phyloP scores from a whole-genome alignment of 2,329 filamentous ascomycete genomes.

The Aspergillus pseudonomiae region DNA sequence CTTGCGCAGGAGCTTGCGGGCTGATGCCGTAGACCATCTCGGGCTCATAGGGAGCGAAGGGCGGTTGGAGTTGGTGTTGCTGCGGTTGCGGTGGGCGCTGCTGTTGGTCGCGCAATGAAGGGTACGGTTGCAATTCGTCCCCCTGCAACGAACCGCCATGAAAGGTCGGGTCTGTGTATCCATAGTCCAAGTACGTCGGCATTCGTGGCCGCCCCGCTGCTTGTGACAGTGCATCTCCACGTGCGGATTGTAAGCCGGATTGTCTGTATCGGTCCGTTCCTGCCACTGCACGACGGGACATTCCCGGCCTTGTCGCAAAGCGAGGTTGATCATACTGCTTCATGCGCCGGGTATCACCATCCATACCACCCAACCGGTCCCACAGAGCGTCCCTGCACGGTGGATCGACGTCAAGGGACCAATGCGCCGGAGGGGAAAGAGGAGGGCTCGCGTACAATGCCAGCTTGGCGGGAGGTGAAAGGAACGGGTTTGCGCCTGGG shows the following conservation, averaged over 20 bases:
- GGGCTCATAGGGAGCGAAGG: slow-evolving; percentile 59
- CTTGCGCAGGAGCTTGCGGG: slow-evolving; percentile 63
- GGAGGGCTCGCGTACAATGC: slow-evolving; percentile 64
- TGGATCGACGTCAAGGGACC: slow-evolving; percentile 58
- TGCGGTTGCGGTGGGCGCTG: slow-evolving; percentile 57
- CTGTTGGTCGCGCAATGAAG: slow-evolving; percentile 62
- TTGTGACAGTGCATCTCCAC: slow-evolving; percentile 42
- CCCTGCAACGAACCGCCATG: slow-evolving; percentile 50
- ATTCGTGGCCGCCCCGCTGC: slow-evolving; percentile 39
- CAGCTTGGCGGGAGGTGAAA: slow-evolving; percentile 58
- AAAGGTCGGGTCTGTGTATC: slow-evolving; percentile 58
- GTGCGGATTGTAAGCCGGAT: slow-evolving; percentile 32
- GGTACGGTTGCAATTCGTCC: slow-evolving; percentile 62
- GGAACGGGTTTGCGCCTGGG: not conserved
- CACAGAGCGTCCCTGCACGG: slow-evolving; percentile 58
- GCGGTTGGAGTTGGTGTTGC: slow-evolving; percentile 56
- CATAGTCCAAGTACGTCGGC: slow-evolving; percentile 53
- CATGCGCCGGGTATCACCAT: slow-evolving; percentile 72
- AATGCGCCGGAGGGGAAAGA: slow-evolving; percentile 68
- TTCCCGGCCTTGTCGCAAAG: slow-evolving; percentile 54
- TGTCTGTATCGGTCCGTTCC: slow-evolving; percentile 48
- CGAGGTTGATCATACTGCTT: slow-evolving; percentile 74
- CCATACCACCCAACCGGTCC: slow-evolving; percentile 69
- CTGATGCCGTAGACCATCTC: slow-evolving; percentile 80
- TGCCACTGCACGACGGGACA: slow-evolving; percentile 54